A percentile compares a stretch with the other conserved stretches of the same genome.
phyloP scores from a whole-genome alignment of 2,329 filamentous ascomycete genomes.

The Calonectria hongkongensis region DNA sequence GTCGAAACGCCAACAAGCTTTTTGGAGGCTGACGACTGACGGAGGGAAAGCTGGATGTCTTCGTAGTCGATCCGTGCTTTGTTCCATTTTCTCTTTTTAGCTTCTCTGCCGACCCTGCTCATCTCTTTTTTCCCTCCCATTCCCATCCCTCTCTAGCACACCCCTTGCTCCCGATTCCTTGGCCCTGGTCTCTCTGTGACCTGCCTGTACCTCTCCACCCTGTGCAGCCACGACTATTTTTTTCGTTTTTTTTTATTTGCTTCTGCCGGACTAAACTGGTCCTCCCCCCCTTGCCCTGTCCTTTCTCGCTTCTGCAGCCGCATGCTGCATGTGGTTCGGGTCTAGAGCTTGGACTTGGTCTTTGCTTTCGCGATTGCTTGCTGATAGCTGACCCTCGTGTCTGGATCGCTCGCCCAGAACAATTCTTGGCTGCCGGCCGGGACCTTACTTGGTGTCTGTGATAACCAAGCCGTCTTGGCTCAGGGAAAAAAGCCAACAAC shows the following conservation, averaged over 20 bases:
- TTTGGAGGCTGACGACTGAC: slow-evolving; percentile 23
- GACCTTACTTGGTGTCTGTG: slow-evolving; percentile 19
- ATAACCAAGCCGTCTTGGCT: slow-evolving; percentile 17
- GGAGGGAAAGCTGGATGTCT: not conserved
- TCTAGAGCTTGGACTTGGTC: slow-evolving; percentile 29
- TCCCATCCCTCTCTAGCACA: not conserved
- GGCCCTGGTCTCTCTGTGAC: slow-evolving; percentile 6
- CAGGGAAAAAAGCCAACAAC: slow-evolving; percentile 2
- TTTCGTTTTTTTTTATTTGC: not conserved
- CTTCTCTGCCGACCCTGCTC: slow-evolving; percentile 2
- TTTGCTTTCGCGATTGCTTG: slow-evolving; percentile 17
- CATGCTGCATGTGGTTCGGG: slow-evolving; percentile 13
- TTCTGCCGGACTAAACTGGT: slow-evolving; percentile 5
- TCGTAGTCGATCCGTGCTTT: slow-evolving; percentile 2
- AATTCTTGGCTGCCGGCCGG: slow-evolving; percentile 22
- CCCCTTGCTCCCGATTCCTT: slow-evolving; percentile 28
- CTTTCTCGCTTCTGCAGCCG: slow-evolving; percentile 28
- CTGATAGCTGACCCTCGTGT: slow-evolving; percentile 36
- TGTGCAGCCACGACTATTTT: not conserved
- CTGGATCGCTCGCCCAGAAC: slow-evolving; percentile 33
- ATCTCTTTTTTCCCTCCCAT: slow-evolving; percentile 1
- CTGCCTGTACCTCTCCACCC: not conserved
- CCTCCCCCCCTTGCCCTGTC: slow-evolving; percentile 24
- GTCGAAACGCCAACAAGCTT: slow-evolving; percentile 37
- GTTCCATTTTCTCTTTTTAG: slow-evolving; percentile 31